A percentile compares a stretch with the other conserved stretches of the same genome.
These are phyloP conservation scores for Monosporozyma siamensis DNA, from an alignment of 805 yeast species.

Conservation along the genomic window DNA sequence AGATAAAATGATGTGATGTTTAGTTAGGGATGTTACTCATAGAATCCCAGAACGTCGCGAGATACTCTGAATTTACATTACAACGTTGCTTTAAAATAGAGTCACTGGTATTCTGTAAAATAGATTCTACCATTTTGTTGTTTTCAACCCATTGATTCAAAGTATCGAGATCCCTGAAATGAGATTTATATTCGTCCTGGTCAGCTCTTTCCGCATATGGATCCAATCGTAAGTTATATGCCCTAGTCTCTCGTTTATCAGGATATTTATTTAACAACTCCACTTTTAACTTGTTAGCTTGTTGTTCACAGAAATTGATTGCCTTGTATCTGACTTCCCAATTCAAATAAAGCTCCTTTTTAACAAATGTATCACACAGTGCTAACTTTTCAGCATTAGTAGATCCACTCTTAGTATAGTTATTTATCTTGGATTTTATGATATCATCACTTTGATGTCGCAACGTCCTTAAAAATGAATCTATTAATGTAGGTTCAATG, in stretches of 20 bases:
- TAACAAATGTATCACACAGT: conserved; percentile 32
- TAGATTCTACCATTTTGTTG: conserved; percentile 35
- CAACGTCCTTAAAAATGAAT: conserved; percentile 23
- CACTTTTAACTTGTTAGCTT: conserved; percentile 23
- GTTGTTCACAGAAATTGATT: conserved; percentile 35
- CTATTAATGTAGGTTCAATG: conserved; percentile 23
- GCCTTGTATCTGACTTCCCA: conserved; percentile 38
- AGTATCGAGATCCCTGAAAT: conserved; percentile 23
- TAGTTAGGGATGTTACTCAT: neutral
- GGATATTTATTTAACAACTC: conserved; percentile 22
- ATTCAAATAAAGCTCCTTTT: conserved; percentile 34
- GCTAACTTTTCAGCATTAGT: conserved; percentile 7
- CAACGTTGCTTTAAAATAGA: conserved; percentile 33
- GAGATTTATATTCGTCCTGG: conserved; percentile 24
- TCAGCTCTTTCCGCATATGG: conserved; percentile 42
- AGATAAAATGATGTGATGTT: too few relatives aligned
- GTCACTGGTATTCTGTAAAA: conserved; percentile 31
- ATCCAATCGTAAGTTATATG: conserved; percentile 33
- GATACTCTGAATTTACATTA: conserved; percentile 22
- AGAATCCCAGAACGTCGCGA: conserved; percentile 15
- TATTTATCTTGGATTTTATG: conserved; percentile 36
- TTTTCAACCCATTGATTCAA: conserved; percentile 33
- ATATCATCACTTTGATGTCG: conserved; percentile 38
- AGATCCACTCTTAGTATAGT: conserved; percentile 20
- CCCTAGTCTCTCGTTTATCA: conserved; percentile 13